These are phyloP conservation scores for Phytophthora uliginosa DNA, from an alignment of 352 stramenopile species.

Conservation along the genomic window DNA sequence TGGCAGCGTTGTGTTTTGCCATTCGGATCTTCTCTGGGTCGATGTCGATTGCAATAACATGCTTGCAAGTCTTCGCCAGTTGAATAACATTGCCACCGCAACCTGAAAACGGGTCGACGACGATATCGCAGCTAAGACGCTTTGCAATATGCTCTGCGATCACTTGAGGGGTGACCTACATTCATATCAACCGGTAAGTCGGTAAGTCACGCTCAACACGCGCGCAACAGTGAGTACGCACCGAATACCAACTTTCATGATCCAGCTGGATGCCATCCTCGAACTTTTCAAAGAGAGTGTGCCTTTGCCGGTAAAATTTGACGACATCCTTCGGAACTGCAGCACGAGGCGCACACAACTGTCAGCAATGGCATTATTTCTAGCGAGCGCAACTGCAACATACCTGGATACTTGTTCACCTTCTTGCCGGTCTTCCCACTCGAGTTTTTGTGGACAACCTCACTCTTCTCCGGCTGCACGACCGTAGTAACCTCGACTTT, in stretches of 20 bases:
- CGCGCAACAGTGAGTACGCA: conserved; percentile 29
- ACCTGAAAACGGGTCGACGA: conserved; percentile 94
- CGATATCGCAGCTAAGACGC: conserved; percentile 82
- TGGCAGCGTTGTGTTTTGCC: conserved; percentile 90
- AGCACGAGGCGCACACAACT: conserved; percentile 4
- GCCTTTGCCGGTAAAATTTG: conserved; percentile 95
- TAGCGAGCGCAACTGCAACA: background rate
- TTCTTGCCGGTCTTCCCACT: conserved; percentile 19
- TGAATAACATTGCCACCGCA: conserved; percentile 96
- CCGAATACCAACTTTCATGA: conserved; percentile 94
- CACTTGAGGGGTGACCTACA: conserved; percentile 90
- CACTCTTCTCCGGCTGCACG: conserved; percentile 8
- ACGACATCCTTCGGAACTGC: conserved; percentile 55
- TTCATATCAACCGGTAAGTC: background rate
- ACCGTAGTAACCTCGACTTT: conserved; percentile 42
- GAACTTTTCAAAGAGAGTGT: conserved; percentile 91
- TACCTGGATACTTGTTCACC: conserved; percentile 50
- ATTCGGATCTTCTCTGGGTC: conserved; percentile 92
- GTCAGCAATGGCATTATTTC: conserved; percentile 1
- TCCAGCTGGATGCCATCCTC: conserved; percentile 94
- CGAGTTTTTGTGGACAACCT: conserved; percentile 30
- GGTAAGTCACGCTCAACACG: background rate
- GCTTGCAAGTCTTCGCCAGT: conserved; percentile 87
- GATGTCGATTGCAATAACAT: conserved; percentile 95
- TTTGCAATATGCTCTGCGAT: conserved; percentile 91